Base-by-base conservation (phyloP, 768 basidiomycete species). In the Boletus vinaceobasis region DNA sequence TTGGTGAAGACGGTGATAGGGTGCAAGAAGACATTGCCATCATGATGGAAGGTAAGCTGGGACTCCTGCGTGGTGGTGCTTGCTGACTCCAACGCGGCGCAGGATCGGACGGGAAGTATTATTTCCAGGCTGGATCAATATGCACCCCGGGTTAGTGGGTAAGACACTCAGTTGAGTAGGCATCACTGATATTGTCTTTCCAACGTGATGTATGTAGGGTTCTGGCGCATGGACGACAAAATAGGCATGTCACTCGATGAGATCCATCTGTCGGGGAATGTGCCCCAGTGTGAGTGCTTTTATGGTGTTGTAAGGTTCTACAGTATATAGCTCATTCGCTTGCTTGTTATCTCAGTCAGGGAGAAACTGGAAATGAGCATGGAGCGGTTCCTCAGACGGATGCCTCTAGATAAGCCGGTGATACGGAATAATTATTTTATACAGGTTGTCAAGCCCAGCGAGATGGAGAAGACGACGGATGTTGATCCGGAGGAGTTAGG, bases 161-260 rank as follows among this genome's bases (percentile, higher is more conserved):
- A 37, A 31, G 15, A 37, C 27, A 44, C 26, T 26, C 40, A 27
- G 29, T 43, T 26, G 7, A 6, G 11, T 38, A 27, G 29, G 36
- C 13, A 31, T 47, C 7, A 35, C 48, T 56, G 43, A 55, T 46
- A 9, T 15, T 4, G 48, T 40, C 4, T 9, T 46, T 48, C 21
- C 36, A 5, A 57, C 55, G 52, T 56, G 40, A 56, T 33, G 39
- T 62, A 50, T 33, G 31, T 62, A 87, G 89, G 89, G 23, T 85
- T 82, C 57, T 90, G 89, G 90, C 78, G 88, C 17, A 76, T 90
- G 72, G 66, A 78, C 58, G 88, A 90, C 70, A 90, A 90, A 72
- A 80, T 88, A 50, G 90, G 88, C 7, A 73, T 84, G 61, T 75
- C 83, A 21, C 72, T 90, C 36, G 84, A 88, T 50, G 83, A 88